Conservation (phyloP, 441 rosid species). For the Corymbia citriodora region DNA sequence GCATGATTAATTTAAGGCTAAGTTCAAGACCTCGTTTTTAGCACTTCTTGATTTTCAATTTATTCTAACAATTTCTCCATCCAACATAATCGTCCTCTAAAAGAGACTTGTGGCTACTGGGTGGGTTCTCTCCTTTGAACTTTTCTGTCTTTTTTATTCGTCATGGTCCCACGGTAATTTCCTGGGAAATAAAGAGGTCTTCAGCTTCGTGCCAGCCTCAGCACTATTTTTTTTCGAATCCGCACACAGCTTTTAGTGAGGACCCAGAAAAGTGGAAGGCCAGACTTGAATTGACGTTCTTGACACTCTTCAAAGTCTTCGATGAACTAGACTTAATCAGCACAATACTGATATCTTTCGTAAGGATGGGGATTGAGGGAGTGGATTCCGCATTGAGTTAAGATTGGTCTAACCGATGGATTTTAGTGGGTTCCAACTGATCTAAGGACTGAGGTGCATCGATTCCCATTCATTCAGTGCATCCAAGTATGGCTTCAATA, state of each 20-base stretch:
- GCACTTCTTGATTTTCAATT: background rate
- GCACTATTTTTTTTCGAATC: background rate
- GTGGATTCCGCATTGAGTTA: background rate
- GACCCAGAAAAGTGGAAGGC: background rate
- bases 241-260: rapidly evolving
- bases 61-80: background rate
- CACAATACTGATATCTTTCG: background rate
- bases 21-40: too few species aligned
- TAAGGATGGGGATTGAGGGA: background rate
- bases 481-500: background rate
- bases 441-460: background rate
- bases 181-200: background rate
- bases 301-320: background rate
- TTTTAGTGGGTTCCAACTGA: background rate
- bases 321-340: background rate
- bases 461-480: background rate
- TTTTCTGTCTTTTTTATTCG: background rate
- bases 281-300: background rate
- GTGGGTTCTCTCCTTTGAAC: background rate
- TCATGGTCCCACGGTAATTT: background rate
- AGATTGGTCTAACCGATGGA: background rate
- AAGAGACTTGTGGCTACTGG: background rate
- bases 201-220: background rate
- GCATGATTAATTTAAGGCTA: background rate
- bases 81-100: background rate